These are phyloP conservation scores for Setomelanomma holmii DNA, from an alignment of 2,329 filamentous ascomycete species.

Conservation along the genomic window DNA sequence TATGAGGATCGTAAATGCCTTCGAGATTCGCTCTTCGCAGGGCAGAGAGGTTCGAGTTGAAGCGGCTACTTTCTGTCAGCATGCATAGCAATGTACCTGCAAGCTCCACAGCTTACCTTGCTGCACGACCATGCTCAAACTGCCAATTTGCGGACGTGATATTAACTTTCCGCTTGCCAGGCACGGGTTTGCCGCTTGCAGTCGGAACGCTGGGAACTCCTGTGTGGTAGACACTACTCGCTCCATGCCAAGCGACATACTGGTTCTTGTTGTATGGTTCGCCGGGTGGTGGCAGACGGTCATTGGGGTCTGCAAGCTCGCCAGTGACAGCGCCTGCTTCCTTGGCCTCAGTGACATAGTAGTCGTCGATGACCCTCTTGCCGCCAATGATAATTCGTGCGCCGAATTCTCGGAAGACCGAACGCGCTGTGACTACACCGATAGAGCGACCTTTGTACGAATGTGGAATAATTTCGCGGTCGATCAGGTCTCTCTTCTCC, in stretches of 20 bases:
- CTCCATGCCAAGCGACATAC: constrained; percentile 98
- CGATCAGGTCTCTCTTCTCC: constrained; percentile 97
- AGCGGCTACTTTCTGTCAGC: constrained; percentile 66
- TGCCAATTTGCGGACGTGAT: constrained; percentile 97
- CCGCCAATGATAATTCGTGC: constrained; percentile 93
- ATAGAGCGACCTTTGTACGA: constrained; percentile 98
- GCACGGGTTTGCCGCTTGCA: constrained; percentile 73
- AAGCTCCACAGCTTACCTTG: constrained; percentile 71
- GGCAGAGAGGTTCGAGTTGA: constrained; percentile 77
- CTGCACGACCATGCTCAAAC: constrained; percentile 89
- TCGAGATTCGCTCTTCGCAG: constrained; percentile 72
- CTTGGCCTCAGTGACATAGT: constrained; percentile 77
- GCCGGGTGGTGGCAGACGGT: constrained; percentile 74
- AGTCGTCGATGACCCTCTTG: constrained; percentile 85
- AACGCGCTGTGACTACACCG: constrained; percentile 93
- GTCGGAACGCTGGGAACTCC: constrained; percentile 78
- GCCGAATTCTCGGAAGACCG: constrained; percentile 96
- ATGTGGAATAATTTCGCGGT: constrained; percentile 93
- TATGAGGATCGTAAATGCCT: constrained; percentile 92
- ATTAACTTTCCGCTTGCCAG: constrained; percentile 81
- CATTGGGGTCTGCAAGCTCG: constrained; percentile 88
- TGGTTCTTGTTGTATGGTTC: constrained; percentile 98
- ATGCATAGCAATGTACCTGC: too few species aligned
- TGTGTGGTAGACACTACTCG: constrained; percentile 93
- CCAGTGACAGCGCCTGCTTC: constrained; percentile 84